Evolutionary conservation across 2,329 filamentous ascomycete species (phyloP).

Genomic region (Fusarium bactridioides): DNA sequence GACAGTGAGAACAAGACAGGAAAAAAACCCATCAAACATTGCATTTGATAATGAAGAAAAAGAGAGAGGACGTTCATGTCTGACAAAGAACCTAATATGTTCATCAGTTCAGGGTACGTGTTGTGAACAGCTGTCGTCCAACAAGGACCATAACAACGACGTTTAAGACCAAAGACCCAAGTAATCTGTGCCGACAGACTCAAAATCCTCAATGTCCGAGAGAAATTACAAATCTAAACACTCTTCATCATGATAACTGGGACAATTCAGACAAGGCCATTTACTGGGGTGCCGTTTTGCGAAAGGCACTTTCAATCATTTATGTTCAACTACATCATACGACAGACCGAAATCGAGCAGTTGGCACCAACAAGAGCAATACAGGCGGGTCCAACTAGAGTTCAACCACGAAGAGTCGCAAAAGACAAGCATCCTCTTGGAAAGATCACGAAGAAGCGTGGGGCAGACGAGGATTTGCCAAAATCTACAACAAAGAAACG

Average conservation of each 20-base stretch:
- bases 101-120: neutral
- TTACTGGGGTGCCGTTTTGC: neutral
- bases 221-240: neutral
- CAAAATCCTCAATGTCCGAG: neutral
- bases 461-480: neutral
- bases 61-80: neutral
- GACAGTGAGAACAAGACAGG: no score
- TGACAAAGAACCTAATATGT: neutral
- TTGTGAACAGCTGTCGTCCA: neutral
- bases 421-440: constrained; percentile 8
- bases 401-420: constrained; percentile 16
- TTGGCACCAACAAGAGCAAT: neutral
- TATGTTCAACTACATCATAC: neutral
- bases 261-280: neutral
- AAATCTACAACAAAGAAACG: neutral
- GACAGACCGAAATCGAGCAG: neutral
- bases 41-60: neutral
- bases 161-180: neutral
- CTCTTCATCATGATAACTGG: neutral
- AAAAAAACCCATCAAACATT: no score
- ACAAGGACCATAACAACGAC: neutral
- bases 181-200: neutral
- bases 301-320: constrained; percentile 3
- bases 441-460: neutral
- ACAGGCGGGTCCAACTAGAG: neutral